These are phyloP conservation scores for Agaricus subrufescens DNA, from an alignment of 768 basidiomycete species.

Conservation along the genomic window DNA sequence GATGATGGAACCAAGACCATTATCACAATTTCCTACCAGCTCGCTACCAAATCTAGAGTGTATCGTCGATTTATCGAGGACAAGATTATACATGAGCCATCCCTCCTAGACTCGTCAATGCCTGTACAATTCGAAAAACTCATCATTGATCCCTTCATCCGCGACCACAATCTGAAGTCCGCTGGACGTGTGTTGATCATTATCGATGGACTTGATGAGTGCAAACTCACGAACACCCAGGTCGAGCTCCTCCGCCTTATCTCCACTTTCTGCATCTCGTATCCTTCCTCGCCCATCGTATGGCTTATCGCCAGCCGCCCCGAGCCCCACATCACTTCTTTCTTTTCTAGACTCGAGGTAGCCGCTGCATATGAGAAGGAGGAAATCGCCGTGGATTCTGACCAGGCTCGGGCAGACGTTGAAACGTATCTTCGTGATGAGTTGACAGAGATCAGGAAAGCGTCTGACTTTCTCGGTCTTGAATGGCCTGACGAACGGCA, in stretches of 20 bases:
- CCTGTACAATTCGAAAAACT: not conserved
- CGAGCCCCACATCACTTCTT: too few species aligned
- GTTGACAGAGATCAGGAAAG: too few species aligned
- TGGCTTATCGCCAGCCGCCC: too few species aligned
- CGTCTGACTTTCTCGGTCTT: not conserved
- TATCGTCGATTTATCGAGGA: not conserved
- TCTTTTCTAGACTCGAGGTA: too few species aligned
- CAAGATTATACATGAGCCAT: too few species aligned
- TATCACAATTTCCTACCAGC: conserved; percentile 9
- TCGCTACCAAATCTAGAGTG: not conserved
- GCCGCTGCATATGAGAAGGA: too few species aligned
- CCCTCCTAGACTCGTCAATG: not conserved
- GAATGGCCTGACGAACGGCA: not conserved
- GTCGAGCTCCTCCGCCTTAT: too few species aligned
- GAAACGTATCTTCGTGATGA: too few species aligned
- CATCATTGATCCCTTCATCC: not conserved
- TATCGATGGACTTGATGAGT: not conserved
- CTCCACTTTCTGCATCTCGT: too few species aligned
- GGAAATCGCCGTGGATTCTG: too few species aligned
- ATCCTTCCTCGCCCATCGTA: too few species aligned
- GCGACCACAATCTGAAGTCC: not conserved
- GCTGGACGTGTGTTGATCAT: not conserved
- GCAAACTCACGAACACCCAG: not conserved
- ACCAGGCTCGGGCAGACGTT: too few species aligned
- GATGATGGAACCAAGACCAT: not conserved